A percentile compares a stretch with the other conserved stretches of the same genome.
These are phyloP conservation scores for Amylocystis lapponica DNA, from an alignment of 768 basidiomycete species.

Conservation along the genomic window DNA sequence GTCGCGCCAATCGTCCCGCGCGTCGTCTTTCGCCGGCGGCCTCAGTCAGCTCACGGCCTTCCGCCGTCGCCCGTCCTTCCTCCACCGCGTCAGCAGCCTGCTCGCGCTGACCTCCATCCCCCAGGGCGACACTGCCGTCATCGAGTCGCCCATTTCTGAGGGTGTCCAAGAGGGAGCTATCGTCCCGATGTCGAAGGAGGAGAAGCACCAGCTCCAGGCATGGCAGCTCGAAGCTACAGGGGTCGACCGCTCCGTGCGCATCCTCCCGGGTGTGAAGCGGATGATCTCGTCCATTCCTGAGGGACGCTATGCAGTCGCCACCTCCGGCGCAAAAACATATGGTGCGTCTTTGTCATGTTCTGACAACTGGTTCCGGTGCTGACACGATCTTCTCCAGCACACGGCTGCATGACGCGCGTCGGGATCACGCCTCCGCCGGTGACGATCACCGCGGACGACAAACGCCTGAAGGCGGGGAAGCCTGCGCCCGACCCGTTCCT, in stretches of 20 bases:
- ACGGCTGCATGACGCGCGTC: slow-evolving; percentile 67
- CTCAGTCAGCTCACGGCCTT: slow-evolving; percentile 21
- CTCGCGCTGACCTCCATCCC: slow-evolving; percentile 34
- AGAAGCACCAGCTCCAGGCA: slow-evolving; percentile 34
- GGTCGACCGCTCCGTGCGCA: slow-evolving; percentile 60
- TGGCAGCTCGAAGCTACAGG: slow-evolving; percentile 52
- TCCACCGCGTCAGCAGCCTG: slow-evolving; percentile 33
- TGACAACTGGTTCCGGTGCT: slow-evolving; percentile 7
- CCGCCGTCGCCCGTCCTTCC: slow-evolving; percentile 46
- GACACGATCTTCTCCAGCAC: slow-evolving; percentile 29
- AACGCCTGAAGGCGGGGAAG: slow-evolving; percentile 61
- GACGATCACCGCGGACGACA: slow-evolving; percentile 74
- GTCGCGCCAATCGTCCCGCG: slow-evolving; percentile 39
- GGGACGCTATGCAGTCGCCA: slow-evolving; percentile 67
- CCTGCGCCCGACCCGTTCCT: slow-evolving; percentile 61
- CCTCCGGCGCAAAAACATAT: slow-evolving; percentile 68
- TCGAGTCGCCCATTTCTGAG: slow-evolving; percentile 26
- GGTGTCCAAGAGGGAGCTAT: slow-evolving; percentile 2
- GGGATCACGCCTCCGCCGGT: slow-evolving; percentile 62
- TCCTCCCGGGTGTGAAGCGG: slow-evolving; percentile 62
- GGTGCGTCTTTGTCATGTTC: slow-evolving; percentile 30
- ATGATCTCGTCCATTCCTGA: slow-evolving; percentile 62
- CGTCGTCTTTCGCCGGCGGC: slow-evolving; percentile 33
- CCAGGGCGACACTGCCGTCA: slow-evolving; percentile 24
- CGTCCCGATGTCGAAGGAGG: slow-evolving; percentile 14